A percentile compares a stretch with the other conserved stretches of the same genome.
Evolutionary conservation across 208 protist genomes (phyloP).

Genomic region (Endotrypanum monterogeii): DNA sequence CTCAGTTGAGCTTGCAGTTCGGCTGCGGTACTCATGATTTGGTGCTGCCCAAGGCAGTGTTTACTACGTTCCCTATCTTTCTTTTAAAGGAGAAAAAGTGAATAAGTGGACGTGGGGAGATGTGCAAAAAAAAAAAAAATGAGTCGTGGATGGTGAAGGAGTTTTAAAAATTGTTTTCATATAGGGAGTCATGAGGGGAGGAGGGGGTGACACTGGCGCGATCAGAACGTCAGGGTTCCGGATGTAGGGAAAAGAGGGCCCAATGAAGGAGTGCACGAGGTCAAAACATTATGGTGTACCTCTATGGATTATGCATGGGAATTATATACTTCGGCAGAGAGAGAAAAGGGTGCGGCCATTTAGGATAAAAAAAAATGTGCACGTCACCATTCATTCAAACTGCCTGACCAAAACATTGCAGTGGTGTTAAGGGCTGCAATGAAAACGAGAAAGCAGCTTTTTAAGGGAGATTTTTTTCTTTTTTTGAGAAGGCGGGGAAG

Average conservation of each 20-base stretch:
- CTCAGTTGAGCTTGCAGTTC: slow-evolving; percentile 45
- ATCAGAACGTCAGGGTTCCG: not conserved
- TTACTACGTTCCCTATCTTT: not conserved
- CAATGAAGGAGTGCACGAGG: not conserved
- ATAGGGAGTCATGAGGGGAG: not conserved
- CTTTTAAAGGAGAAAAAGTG: not conserved
- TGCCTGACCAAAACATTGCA: too few relatives aligned
- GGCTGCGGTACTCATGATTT: slow-evolving; percentile 32
- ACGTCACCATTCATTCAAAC: not conserved
- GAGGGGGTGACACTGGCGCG: not conserved
- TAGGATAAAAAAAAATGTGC: not conserved
- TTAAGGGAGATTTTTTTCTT: not conserved
- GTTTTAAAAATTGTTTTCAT: too few relatives aligned
- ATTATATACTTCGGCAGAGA: not conserved
- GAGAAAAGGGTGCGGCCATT: not conserved
- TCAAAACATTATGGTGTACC: not conserved
- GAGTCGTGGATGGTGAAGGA: not conserved
- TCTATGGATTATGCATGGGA: not conserved
- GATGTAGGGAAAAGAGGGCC: not conserved
- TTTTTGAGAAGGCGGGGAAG: not conserved
- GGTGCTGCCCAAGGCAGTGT: not conserved
- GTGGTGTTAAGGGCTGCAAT: too few relatives aligned
- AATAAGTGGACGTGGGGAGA: not conserved
- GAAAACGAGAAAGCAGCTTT: too few relatives aligned
- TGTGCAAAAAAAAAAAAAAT: not conserved